These are phyloP conservation scores for Pyrenophora teres DNA, from an alignment of 2,329 filamentous ascomycete species.

Conservation along the genomic window DNA sequence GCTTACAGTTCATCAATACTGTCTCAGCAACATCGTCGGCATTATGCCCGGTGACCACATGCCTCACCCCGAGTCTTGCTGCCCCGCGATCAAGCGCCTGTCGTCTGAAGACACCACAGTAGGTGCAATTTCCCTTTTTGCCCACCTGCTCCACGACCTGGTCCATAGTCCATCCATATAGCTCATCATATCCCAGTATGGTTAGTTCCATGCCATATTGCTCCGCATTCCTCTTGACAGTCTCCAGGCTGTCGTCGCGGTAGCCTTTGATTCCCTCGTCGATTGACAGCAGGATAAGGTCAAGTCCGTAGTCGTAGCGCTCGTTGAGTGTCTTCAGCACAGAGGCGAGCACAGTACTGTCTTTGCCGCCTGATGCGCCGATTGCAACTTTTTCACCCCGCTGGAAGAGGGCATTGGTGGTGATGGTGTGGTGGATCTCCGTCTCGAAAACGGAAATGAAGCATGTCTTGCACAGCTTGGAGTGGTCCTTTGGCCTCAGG, in stretches of 20 bases:
- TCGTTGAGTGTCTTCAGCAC: slow-evolving; percentile 95
- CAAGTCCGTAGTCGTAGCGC: slow-evolving; percentile 81
- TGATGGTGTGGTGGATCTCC: slow-evolving; percentile 93
- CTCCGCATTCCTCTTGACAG: slow-evolving; percentile 88
- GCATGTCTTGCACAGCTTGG: slow-evolving; percentile 88
- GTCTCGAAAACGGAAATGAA: slow-evolving; percentile 88
- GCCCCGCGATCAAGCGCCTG: slow-evolving; percentile 94
- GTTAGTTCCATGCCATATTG: slow-evolving; percentile 92
- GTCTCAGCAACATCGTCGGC: slow-evolving; percentile 97
- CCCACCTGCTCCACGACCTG: slow-evolving; percentile 95
- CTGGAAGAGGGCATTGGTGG: slow-evolving; percentile 76
- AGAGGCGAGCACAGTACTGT: slow-evolving; percentile 92
- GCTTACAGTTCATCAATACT: slow-evolving; percentile 82
- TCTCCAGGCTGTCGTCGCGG: slow-evolving; percentile 92
- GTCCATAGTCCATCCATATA: slow-evolving; percentile 99
- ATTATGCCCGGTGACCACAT: slow-evolving; percentile 97
- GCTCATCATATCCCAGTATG: slow-evolving; percentile 88
- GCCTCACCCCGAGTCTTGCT: slow-evolving; percentile 81
- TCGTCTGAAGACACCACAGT: slow-evolving; percentile 93
- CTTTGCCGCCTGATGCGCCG: slow-evolving; percentile 94
- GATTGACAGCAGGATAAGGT: slow-evolving; percentile 86
- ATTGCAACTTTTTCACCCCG: slow-evolving; percentile 88
- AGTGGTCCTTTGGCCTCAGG: slow-evolving; percentile 90
- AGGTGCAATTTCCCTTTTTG: slow-evolving; percentile 98
- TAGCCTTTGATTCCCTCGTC: slow-evolving; percentile 98